Evolutionary conservation across 177 flowering plant genomes (phyloP), one percentile per base, ranked within the genome.

Genomic region (Vitis hybrid): DNA sequence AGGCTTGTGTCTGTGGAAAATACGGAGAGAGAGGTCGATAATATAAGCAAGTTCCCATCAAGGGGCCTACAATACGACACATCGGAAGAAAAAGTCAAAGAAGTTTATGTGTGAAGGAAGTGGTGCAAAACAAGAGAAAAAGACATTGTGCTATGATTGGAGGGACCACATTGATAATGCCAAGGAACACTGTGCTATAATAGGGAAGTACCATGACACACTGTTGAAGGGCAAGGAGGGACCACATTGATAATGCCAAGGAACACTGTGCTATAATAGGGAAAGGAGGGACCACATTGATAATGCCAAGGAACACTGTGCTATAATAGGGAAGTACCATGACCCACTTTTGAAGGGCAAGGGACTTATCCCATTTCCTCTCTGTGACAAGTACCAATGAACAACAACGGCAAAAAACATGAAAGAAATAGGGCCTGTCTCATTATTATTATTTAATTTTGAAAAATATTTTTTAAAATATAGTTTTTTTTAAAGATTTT

Each of bases 321-420:
- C 48, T 52, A 63, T 65, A 60, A 56, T 72, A 10, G 5, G 60
- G 51, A 32, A 23, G 61, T 62, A 23, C 73, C 13, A 45, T 52
- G 55, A 12, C 67, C 61, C 64, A 62, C 67, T 32, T 23, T 23
- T 23, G 26, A 48, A 26, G 12, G 30, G 49, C 60, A 61, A 19
- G 65, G 59, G 52, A 12, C 12, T 17, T 4, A n/a, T 6, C 21
- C 66, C 18, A 21, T n/a, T n/a, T n/a, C n/a, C n/a, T n/a, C n/a
- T n/a, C n/a, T n/a, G n/a, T n/a, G 15, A 52, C 66, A 66, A 67
- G 70, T 72, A 67, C 70, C 75, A 54, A 52, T 3, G n/a, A 65
- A 65, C 62, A 52, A 65, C 49, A 50, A 59, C 57, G 14, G 65
- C 68, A 2, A 23, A 23, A 65, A 11, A 18, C 59, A 72, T 23